Evolutionary conservation across 306 rosid genomes (phyloP).

Genomic region (Ochetophila trinervis): DNA sequence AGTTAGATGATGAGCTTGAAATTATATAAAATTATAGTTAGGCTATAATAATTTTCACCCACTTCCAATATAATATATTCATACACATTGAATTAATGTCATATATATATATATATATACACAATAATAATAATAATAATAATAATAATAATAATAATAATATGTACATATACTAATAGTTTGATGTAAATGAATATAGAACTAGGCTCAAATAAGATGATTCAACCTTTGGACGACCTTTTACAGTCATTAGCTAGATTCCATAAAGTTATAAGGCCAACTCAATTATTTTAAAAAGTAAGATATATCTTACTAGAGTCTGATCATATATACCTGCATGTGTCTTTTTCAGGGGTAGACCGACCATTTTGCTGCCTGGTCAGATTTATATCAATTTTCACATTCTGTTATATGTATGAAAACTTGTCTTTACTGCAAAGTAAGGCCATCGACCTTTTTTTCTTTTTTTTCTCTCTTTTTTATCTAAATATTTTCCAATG

Average conservation of each 20-base stretch:
- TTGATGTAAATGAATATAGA: too few relatives aligned
- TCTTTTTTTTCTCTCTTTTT: neutral
- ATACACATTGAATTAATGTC: constrained; percentile 33
- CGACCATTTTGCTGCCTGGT: constrained; percentile 21
- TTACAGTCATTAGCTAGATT: too few relatives aligned
- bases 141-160: too few relatives aligned
- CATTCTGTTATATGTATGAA: constrained; percentile 16
- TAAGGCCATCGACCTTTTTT: constrained; percentile 19
- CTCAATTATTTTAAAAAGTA: too few relatives aligned
- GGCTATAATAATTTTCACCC: constrained; percentile 27
- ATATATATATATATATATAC: too few relatives aligned
- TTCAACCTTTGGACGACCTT: too few relatives aligned
- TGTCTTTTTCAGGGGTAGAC: constrained; percentile 38
- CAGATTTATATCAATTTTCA: constrained; percentile 15
- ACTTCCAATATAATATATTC: constrained; percentile 25
- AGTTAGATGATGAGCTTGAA: constrained; percentile 27
- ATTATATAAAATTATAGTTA: constrained; percentile 23
- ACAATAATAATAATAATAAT: too few relatives aligned
- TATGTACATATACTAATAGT: too few relatives aligned
- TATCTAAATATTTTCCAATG: neutral
- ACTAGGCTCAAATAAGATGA: too few relatives aligned
- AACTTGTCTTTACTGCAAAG: constrained; percentile 19
- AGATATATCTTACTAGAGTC: too few relatives aligned
- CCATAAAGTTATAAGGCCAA: too few relatives aligned
- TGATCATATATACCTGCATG: too few relatives aligned